Base-by-base conservation (phyloP, 176 grass and related monocot genomes). In the Aegilops sharonensis region DNA sequence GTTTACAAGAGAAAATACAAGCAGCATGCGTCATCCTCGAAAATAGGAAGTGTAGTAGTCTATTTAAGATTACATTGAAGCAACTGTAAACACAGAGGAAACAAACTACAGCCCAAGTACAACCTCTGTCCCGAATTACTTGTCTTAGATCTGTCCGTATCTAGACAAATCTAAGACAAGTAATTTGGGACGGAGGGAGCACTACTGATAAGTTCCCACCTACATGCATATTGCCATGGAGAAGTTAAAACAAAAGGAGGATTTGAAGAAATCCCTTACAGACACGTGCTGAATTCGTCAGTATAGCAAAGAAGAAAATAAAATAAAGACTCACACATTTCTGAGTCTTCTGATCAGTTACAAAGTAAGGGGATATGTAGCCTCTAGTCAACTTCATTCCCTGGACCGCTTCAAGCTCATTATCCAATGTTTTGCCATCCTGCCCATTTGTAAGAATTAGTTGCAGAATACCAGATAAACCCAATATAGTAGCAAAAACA, bases 301-400 rank as follows among this genome's bases (percentile, higher is more conserved):
- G 15, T 64, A 66, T 64, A 72, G 79, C 29, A 79, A 64, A 12
- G 61, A 29, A 78, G 20, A 78, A 29, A 27, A 47, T 3, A 13
- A 0, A 30, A 27, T 18, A 18, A 75, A 78, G 39, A 89, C 95
- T 91, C 90, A 98, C 95, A 87, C 95, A 98, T 91, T 95, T 98
- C 89, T 98, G 93, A 65, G 93, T 95, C 78, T 94, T 98, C 47
- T 82, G 84, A 89, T 98, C 93, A 68, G 91, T 95, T 47, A 98
- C 84, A 79, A 98, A 98, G 85, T 98, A 94, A 86, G 93, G 95
- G 83, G 95, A 98, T 84, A 98, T 98, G 86, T 92, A 98, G 52
- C 95, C 95, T 84, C 95, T 95, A 23, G 91, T 88, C 36, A 98
- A 79, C 84, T 98, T 98, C 95, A 98, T 95, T 79, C 93, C 95